Evolutionary conservation across 2,329 filamentous ascomycete genomes (phyloP), one percentile per base, ranked within the genome.

Genomic region (Talaromyces sp.): DNA sequence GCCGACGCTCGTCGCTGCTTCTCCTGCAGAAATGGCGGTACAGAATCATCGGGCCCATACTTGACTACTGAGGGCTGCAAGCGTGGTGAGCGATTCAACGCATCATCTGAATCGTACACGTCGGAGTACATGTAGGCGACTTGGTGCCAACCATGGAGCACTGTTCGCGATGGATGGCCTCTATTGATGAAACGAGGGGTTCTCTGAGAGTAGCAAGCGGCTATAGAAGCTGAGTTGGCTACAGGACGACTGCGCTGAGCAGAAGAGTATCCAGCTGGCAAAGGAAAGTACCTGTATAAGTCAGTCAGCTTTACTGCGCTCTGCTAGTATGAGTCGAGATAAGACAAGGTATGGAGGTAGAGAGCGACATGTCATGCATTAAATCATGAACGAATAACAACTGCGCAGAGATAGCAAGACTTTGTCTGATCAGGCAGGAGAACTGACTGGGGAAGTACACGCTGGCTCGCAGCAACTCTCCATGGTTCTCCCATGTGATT

Each of bases 51-150:
- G 33, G 70, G 69, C 52, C 67, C 68, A 73, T 77, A 76, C 64
- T 76, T 71, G 58, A 74, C 68, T 39, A 72, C 70, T 19, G 70
- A 67, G 22, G 70, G 63, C 68, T 75, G 67, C 61, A 79, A 72
- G n/a, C 69, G 73, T 47, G 80, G 79, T 47, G 78, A 80, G 64
- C 70, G 69, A 67, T 73, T 70, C 66, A 69, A 71, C 65, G 70
- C 75, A 66, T 80, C 78, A 66, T 81, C 78, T 65, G 75, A 73
- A 67, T 80, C 76, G 71, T 79, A 79, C 68, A 72, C 71, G 65
- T 79, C 76, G 69, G 70, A 70, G 70, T 68, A 77, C 73, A 78
- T 77, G 69, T 69, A 72, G 69, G 70, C 72, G 68, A 70, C 57
- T 66, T 66, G 69, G 71, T 70, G 64, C 65, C 68, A 68, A 71